Conservation (phyloP, 2,329 filamentous ascomycete species). For the Cercospora zeae-maydis region DNA sequence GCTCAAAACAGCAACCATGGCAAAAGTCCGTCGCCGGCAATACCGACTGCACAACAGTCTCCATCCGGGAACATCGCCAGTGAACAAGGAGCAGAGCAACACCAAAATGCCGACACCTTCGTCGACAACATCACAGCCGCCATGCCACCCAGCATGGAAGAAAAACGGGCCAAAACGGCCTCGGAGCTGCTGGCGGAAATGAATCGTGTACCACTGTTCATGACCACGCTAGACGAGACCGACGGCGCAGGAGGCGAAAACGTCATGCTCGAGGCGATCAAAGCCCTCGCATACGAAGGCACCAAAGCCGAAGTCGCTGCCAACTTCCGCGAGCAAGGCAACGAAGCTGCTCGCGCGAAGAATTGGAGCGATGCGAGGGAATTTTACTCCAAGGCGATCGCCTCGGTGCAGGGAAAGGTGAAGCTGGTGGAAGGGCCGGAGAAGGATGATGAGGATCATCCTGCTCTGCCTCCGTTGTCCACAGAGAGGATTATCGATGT, state of each 20-base stretch:
- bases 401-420: constrained; percentile 52
- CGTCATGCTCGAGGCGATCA: constrained; percentile 76
- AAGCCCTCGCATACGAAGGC: constrained; percentile 89
- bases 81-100: background rate
- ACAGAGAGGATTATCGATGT: background rate
- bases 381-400: constrained; percentile 85
- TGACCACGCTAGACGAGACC: constrained; percentile 76
- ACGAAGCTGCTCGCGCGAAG: constrained; percentile 74
- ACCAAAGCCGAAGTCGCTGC: constrained; percentile 75
- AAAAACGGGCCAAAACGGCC: constrained; percentile 53
- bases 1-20: constrained; percentile 10
- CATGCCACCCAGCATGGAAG: constrained; percentile 58
- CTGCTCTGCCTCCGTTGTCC: background rate
- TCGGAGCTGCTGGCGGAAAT: constrained; percentile 62
- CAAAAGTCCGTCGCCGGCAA: background rate
- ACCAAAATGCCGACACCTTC: constrained; percentile 21
- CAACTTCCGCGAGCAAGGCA: constrained; percentile 88
- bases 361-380: constrained; percentile 80
- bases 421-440: constrained; percentile 19
- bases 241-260: constrained; percentile 64
- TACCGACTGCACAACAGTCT: background rate
- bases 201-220: constrained; percentile 81
- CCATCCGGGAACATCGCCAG: background rate
- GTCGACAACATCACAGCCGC: constrained; percentile 36
- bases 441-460: background rate